Conservation (phyloP, 257 asterid genomes). For the Ophiorrhiza pumila region DNA sequence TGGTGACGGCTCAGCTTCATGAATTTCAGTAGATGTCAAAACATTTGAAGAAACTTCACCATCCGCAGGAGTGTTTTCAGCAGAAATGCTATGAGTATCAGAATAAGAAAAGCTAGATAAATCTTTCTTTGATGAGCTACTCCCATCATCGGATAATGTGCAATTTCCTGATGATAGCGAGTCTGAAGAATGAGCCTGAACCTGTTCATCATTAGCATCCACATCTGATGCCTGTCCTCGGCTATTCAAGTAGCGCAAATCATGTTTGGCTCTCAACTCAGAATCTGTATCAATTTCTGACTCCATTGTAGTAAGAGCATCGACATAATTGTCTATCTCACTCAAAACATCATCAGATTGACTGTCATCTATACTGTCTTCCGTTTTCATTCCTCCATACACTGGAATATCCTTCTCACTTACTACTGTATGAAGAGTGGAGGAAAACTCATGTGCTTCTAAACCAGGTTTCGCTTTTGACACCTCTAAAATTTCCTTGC, state of each 20-base stretch:
- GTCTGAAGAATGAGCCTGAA: conserved; percentile 46
- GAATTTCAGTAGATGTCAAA: conserved; percentile 20
- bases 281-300: conserved; percentile 70
- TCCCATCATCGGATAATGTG: conserved; percentile 48
- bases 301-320: conserved; percentile 76
- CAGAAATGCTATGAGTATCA: conserved; percentile 29
- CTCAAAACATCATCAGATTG: conserved; percentile 65
- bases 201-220: conserved; percentile 38
- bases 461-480: conserved; percentile 31
- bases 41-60: conserved; percentile 20
- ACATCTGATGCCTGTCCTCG: conserved; percentile 31
- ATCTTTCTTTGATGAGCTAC: conserved; percentile 30
- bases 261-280: conserved; percentile 49
- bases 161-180: conserved; percentile 59
- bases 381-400: conserved; percentile 45
- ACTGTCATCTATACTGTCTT: conserved; percentile 39
- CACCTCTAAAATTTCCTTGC: conserved; percentile 27
- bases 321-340: conserved; percentile 73
- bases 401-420: conserved; percentile 42
- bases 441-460: conserved; percentile 33
- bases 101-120: conserved; percentile 36
- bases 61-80: conserved; percentile 28
- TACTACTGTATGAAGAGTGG: conserved; percentile 31
- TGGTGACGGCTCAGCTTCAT: conserved; percentile 19
- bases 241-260: conserved; percentile 29